phyloP scores from a whole-genome alignment of 2,329 filamentous ascomycete species.

The Rhexocercosporidium sp. region DNA sequence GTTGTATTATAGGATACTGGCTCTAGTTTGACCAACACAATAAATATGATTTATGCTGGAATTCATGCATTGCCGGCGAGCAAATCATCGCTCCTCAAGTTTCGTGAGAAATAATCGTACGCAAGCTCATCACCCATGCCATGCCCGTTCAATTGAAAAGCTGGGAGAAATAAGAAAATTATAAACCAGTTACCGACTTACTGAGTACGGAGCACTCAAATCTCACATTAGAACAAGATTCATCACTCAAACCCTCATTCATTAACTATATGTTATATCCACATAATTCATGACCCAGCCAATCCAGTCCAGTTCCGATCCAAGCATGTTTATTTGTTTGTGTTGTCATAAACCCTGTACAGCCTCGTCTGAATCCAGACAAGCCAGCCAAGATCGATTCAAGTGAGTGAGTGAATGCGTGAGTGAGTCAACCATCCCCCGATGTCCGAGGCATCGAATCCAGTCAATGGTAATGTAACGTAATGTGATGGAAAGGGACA shows the following conservation, averaged over 20 bases:
- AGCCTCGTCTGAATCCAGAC: background rate
- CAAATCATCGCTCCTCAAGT: background rate
- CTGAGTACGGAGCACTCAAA: background rate
- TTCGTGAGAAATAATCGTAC: too few relatives aligned
- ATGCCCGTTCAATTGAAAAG: too few relatives aligned
- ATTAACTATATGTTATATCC: constrained; percentile 7
- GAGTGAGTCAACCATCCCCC: constrained; percentile 1
- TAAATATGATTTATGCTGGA: background rate
- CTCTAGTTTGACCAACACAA: background rate
- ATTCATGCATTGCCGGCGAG: background rate
- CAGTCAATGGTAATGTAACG: background rate
- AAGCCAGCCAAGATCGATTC: background rate
- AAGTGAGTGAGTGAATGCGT: background rate
- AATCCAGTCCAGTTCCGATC: constrained; percentile 2
- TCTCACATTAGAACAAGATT: background rate
- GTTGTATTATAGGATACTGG: background rate
- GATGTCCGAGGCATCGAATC: background rate
- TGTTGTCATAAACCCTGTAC: background rate
- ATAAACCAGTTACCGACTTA: background rate
- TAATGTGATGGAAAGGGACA: background rate
- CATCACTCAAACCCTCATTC: constrained; percentile 4
- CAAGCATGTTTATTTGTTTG: background rate
- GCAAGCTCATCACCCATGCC: too few relatives aligned
- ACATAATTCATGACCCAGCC: constrained; percentile 11
- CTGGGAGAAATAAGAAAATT: too few relatives aligned